Percentiles rank a stretch among this genome's conserved stretches.
Evolutionary conservation across 371 early-diverging fungal species (phyloP).

Genomic region (Lichtheimia ornata): DNA sequence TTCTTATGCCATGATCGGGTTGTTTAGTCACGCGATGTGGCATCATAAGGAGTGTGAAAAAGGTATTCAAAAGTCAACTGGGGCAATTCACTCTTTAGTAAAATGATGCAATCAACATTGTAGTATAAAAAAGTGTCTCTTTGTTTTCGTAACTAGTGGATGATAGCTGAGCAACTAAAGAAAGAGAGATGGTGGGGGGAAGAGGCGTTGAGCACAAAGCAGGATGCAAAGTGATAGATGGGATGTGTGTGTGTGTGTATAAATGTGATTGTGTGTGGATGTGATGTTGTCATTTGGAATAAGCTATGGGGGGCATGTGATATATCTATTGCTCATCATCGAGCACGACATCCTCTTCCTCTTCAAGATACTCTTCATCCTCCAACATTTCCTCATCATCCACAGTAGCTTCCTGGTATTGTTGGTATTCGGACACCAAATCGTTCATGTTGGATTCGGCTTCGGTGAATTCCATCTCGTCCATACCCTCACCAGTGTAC

Average conservation of each 20-base stretch:
- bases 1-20: neutral
- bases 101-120: neutral
- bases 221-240: neutral
- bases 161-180: neutral
- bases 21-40: neutral
- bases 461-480: constrained; percentile 96
- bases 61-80: neutral
- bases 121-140: neutral
- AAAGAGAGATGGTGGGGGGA: neutral
- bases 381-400: constrained; percentile 42
- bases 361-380: constrained; percentile 63
- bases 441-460: constrained; percentile 93
- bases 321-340: neutral
- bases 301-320: neutral
- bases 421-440: constrained; percentile 96
- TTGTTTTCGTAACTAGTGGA: neutral
- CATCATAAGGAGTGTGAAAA: neutral
- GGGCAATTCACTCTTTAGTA: neutral
- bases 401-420: constrained; percentile 91
- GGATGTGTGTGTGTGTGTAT: constrained; percentile 1
- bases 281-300: neutral
- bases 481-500: constrained; percentile 98
- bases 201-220: neutral
- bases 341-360: constrained; percentile 22
- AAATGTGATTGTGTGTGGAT: neutral